Evolutionary conservation across 2,329 filamentous ascomycete genomes (phyloP).

Genomic region (Colletotrichum karsti): DNA sequence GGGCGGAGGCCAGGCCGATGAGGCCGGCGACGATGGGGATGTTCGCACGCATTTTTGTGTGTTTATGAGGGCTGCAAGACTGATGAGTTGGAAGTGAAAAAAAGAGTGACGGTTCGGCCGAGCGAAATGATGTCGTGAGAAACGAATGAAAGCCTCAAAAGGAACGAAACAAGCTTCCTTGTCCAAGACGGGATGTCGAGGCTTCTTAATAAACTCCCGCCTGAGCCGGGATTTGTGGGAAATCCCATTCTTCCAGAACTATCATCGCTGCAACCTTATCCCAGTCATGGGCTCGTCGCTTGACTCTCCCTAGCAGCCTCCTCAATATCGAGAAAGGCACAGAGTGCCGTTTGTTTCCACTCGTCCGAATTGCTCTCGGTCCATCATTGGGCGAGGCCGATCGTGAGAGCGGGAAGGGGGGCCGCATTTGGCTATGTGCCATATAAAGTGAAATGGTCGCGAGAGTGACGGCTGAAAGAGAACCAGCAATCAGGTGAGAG

Average conservation of each 20-base stretch:
- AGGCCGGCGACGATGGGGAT: constrained; percentile 12
- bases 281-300: not conserved
- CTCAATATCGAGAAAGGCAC: not conserved
- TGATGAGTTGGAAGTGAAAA: not conserved
- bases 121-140: not conserved
- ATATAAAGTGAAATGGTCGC: constrained; percentile 2
- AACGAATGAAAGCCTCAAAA: not conserved
- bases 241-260: not conserved
- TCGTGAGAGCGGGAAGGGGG: not conserved
- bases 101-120: not conserved
- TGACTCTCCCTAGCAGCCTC: not conserved
- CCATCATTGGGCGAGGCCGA: constrained; percentile 10
- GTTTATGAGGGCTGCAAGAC: not conserved
- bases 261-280: not conserved
- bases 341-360: not conserved
- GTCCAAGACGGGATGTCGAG: not conserved
- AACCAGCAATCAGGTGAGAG: constrained; percentile 4
- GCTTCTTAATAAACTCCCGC: not conserved
- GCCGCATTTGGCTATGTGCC: constrained; percentile 1
- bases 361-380: not conserved
- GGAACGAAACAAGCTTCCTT: too few relatives aligned
- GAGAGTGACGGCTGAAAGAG: not conserved
- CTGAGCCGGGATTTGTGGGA: constrained; percentile 1
- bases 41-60: constrained; percentile 9
- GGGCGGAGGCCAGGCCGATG: constrained; percentile 23